Conservation (phyloP, 2,329 filamentous ascomycete genomes). For the Mycosphaerella sp. region DNA sequence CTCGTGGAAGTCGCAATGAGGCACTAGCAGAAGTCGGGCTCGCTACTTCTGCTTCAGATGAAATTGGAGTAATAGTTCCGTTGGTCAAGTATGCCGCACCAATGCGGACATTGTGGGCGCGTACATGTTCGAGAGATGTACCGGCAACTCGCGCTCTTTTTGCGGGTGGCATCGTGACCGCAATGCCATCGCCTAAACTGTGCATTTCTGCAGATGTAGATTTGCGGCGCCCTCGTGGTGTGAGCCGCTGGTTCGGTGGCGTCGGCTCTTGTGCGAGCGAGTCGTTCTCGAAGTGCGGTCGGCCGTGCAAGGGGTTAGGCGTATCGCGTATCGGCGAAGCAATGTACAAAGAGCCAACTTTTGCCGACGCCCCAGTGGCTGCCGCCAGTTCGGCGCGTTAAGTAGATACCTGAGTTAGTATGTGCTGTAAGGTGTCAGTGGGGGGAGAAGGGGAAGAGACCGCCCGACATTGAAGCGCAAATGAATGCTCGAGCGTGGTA, state of each 20-base stretch:
- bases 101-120: neutral
- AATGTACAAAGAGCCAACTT: neutral
- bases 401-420: neutral
- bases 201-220: neutral
- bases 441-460: neutral
- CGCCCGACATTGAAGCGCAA: too few relatives aligned
- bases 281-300: neutral
- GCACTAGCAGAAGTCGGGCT: neutral
- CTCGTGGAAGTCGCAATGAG: neutral
- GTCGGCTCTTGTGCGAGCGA: neutral
- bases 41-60: neutral
- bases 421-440: neutral
- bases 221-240: too few relatives aligned
- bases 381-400: neutral
- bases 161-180: neutral
- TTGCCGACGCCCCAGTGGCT: too few relatives aligned
- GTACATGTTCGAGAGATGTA: neutral
- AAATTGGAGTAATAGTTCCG: neutral
- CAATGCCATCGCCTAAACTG: neutral
- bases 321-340: neutral
- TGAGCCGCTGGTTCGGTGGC: neutral
- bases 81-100: neutral
- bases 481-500: too few relatives aligned
- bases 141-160: neutral
- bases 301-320: neutral